phyloP scores from a whole-genome alignment of 371 early-diverging fungal species.

The Mortierella sp. region DNA sequence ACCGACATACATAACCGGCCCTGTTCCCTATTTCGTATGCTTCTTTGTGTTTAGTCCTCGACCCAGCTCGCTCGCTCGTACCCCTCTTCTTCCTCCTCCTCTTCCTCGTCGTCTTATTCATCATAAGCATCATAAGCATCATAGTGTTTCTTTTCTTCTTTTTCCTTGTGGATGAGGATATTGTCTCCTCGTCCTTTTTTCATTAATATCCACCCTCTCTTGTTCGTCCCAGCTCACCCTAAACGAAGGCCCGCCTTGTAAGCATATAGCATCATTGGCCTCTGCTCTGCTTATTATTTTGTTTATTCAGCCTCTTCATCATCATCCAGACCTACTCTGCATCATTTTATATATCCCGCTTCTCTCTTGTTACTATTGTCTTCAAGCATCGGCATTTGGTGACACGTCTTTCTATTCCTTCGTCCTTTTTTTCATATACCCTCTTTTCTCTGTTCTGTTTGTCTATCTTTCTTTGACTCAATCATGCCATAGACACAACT shows the following conservation, averaged over 20 bases:
- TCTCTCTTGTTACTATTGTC: background rate
- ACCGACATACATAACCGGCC: no score
- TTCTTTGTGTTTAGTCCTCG: background rate
- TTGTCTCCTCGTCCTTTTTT: background rate
- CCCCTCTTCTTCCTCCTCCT: no score
- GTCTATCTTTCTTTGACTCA: background rate
- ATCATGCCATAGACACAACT: background rate
- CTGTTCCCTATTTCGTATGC: no score
- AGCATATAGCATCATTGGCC: no score
- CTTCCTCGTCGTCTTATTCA: no score
- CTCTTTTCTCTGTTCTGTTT: background rate
- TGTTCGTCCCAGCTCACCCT: conserved; percentile 22
- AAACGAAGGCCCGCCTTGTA: background rate
- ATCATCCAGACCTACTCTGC: background rate
- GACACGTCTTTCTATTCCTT: background rate
- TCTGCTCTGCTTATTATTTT: background rate
- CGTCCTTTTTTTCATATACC: background rate
- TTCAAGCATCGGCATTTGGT: no score
- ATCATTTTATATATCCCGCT: no score
- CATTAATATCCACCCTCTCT: background rate
- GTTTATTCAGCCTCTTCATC: background rate
- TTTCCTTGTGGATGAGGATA: background rate
- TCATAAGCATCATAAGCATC: background rate
- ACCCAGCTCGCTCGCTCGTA: no score
- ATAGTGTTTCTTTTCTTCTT: background rate